Evolutionary conservation across 176 grass and related monocot species (phyloP).

Genomic region (Tillandsia fasciculata): DNA sequence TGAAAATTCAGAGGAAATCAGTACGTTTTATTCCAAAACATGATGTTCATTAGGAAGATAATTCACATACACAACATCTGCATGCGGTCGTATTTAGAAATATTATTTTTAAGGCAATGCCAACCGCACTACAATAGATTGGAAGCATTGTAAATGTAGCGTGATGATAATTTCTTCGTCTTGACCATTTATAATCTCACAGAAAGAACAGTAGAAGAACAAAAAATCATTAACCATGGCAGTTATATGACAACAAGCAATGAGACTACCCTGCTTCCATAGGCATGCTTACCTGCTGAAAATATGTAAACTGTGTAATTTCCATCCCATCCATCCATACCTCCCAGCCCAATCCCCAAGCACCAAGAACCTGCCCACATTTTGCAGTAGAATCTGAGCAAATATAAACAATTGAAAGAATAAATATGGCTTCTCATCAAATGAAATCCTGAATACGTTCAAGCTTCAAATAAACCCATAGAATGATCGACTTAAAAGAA

Average conservation of each 20-base stretch:
- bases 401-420: not conserved
- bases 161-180: not conserved
- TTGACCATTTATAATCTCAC: too few species aligned
- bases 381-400: not conserved
- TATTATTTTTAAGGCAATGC: too few species aligned
- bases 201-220: too few species aligned
- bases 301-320: constrained; percentile 99
- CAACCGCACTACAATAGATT: not conserved
- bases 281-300: constrained; percentile 58
- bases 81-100: too few species aligned
- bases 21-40: too few species aligned
- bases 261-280: not conserved
- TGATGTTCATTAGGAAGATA: too few species aligned
- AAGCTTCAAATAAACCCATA: not conserved
- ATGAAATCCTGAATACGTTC: not conserved
- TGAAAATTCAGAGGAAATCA: too few species aligned
- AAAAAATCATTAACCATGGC: too few species aligned
- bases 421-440: not conserved
- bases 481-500: constrained; percentile 3
- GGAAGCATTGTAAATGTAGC: not conserved
- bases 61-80: too few species aligned
- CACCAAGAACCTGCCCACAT: constrained; percentile 74
- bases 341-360: constrained; percentile 97
- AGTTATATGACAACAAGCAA: constrained; percentile 6
- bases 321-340: constrained; percentile 99